Base-by-base conservation (phyloP, 371 early-diverging fungal genomes). In the Zychaea mexicana region DNA sequence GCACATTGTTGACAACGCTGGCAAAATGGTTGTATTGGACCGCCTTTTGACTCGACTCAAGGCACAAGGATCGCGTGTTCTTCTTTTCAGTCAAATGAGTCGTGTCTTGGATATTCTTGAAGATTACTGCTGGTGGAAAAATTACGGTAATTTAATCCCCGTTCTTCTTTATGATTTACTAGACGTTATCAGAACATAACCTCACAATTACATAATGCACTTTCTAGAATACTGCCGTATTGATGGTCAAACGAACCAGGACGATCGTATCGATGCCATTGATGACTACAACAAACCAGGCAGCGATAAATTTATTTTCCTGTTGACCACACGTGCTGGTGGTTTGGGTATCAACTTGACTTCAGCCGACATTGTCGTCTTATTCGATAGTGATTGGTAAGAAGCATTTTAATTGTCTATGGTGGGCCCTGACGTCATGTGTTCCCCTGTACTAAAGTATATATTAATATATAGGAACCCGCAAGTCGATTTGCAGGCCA, bases 11-110 rank as follows among this genome's bases (percentile, higher is more conserved):
- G 91, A 93, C 60, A 99, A 98, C 73, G 77, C 87, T 17, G 98
- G 97, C 57, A 97, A 98, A 72, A 92, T 99, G 95, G 83, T 88
- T 5, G 85, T 99, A 0, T 74, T 99, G 66, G 99, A 99, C 75
- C 94, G 94, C 71, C 81, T 99, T 7, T 83, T 99, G 36, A 77
- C 80, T 42, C 85, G 88, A 30, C 76, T 95, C 60, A 94, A 94
- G 71, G 92, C 87, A 8, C 90, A 94, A 64, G 99, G 98, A 1
- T 97, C 98, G 9, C 92, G 99, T 46, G 98, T 99, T 0, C 77
- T 99, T 30, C 85, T 99, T 7, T 99, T 99, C 74, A 93, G 94
- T 79, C 99, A 99, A 77, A 99, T 99, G 99, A 96, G 96, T 71
- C 90, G 97, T 64, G 91, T 99, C 81, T 82, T 99, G 38, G 99